These are phyloP conservation scores for Mucor piriformis DNA, from an alignment of 371 early-diverging fungal species.

Conservation along the genomic window DNA sequence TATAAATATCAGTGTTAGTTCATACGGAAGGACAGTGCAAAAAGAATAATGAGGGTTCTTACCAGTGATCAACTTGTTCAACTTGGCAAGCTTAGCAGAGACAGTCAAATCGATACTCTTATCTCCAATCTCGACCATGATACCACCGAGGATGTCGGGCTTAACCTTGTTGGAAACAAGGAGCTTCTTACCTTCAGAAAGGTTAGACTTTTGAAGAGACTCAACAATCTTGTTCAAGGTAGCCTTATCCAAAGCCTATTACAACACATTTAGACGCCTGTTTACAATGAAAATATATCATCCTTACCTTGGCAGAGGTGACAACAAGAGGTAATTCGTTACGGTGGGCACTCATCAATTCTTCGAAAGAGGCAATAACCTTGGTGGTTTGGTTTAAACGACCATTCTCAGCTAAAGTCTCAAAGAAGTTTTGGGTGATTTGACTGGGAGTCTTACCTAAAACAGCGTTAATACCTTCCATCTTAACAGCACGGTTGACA, in stretches of 20 bases:
- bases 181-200: conserved; percentile 63
- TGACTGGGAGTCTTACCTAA: conserved; percentile 70
- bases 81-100: conserved; percentile 91
- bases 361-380: conserved; percentile 79
- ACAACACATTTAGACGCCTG: neutral
- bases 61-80: conserved; percentile 86
- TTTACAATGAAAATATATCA: neutral
- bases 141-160: conserved; percentile 93
- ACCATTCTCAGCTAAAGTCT: conserved; percentile 91
- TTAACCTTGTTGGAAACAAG: conserved; percentile 91
- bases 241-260: conserved; percentile 56
- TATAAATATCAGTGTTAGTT: neutral
- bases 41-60: conserved; percentile 17
- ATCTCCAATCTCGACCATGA: conserved; percentile 96
- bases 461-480: conserved; percentile 67
- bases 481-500: conserved; percentile 77
- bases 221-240: conserved; percentile 57
- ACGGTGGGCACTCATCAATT: conserved; percentile 91
- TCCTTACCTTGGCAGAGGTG: conserved; percentile 82
- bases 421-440: conserved; percentile 90
- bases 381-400: conserved; percentile 84
- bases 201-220: conserved; percentile 52
- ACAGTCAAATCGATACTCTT: conserved; percentile 98
- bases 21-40: neutral
- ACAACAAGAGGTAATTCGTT: conserved; percentile 89